phyloP scores from a whole-genome alignment of 306 rosid species.

The cucumber (Cucumis sativus) region Cucumber_9930_V3 NC_026657.2:22375001-22375500 shows the following conservation, averaged over 20 bases:
- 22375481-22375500: neutral
- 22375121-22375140: slow-evolving; percentile 21
- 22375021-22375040: neutral
- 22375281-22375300: neutral
- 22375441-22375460: neutral
- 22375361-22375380: neutral
- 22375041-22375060: neutral
- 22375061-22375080: neutral
- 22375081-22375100: slow-evolving; percentile 2
- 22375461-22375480: neutral
- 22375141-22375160: slow-evolving; percentile 69
- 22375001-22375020: neutral
- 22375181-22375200: slow-evolving; percentile 51
- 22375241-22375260: slow-evolving; percentile 71
- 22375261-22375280: slow-evolving; percentile 40
- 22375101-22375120: neutral
- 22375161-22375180: slow-evolving; percentile 50
- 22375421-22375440: neutral
- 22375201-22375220: slow-evolving; percentile 81
- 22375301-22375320: neutral
- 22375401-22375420: neutral
- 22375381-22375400: neutral
- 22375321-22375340: neutral
- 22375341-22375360: neutral
- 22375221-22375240: slow-evolving; percentile 61